Percentiles rank a stretch among this genome's conserved stretches.
Evolutionary conservation across 345 rosid species (phyloP).

Genomic region (Acer campestre): DNA sequence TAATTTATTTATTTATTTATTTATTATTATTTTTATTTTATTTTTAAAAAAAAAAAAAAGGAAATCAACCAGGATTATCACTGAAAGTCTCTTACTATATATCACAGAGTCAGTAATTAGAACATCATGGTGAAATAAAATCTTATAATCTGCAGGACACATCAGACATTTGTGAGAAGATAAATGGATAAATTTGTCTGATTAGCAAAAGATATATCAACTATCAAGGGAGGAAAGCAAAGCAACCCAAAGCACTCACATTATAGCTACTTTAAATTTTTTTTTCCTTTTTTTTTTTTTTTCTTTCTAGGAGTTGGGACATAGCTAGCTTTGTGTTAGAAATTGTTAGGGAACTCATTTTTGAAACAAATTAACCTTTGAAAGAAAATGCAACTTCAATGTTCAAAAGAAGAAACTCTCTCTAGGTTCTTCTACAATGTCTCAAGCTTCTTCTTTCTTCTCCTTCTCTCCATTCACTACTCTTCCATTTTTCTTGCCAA

Average conservation of each 20-base stretch:
- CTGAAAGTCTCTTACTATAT: not conserved
- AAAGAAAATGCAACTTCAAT: conserved; percentile 68
- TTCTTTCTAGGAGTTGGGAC: not conserved
- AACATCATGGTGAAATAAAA: not conserved
- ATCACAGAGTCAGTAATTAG: not conserved
- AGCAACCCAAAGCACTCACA: conserved; percentile 21
- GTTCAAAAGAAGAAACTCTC: conserved; percentile 82
- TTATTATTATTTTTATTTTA: no score
- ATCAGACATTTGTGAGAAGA: conserved; percentile 20
- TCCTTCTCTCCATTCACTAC: conserved; percentile 69
- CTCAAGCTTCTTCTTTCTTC: conserved; percentile 66
- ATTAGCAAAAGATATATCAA: conserved; percentile 17
- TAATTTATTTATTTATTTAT: no score
- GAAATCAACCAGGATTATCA: not conserved
- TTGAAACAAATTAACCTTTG: conserved; percentile 24
- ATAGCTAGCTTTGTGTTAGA: conserved; percentile 14
- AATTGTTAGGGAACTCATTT: conserved; percentile 20
- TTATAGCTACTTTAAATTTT: conserved; percentile 16
- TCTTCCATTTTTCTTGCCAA: conserved; percentile 59
- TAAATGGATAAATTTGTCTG: conserved; percentile 30
- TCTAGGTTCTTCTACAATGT: conserved; percentile 67
- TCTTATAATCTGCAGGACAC: conserved; percentile 8
- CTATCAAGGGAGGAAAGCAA: conserved; percentile 12
- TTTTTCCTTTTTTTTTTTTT: not conserved
- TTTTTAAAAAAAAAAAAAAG: no score